phyloP scores from a whole-genome alignment of 345 rosid species.

The Eucalyptus caleyi region DNA sequence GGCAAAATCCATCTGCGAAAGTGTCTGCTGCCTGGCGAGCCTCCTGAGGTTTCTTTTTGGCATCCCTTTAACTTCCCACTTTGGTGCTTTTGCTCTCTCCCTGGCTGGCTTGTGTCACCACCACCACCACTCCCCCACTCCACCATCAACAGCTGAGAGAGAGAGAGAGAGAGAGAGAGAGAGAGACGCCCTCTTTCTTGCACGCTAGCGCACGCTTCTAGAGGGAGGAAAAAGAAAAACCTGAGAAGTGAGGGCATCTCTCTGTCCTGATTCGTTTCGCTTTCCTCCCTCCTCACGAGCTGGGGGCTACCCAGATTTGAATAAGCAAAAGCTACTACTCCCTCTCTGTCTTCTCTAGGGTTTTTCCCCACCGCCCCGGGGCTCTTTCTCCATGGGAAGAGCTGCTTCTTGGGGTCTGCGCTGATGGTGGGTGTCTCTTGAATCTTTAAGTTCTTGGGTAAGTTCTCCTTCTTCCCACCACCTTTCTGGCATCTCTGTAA shows the following conservation, averaged over 20 bases:
- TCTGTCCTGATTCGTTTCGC: background rate
- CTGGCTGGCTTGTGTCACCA: background rate
- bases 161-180: background rate
- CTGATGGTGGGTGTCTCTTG: background rate
- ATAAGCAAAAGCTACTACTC: background rate
- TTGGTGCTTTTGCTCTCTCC: constrained; percentile 2
- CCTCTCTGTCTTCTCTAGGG: background rate
- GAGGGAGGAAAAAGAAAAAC: background rate
- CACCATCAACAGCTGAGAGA: background rate
- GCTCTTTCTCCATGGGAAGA: background rate
- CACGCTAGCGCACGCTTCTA: background rate
- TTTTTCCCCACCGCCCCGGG: background rate
- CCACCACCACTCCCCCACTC: background rate
- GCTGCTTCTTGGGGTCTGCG: background rate
- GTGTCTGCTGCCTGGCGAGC: background rate
- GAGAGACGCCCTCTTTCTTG: background rate
- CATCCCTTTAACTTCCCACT: background rate
- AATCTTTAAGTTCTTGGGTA: background rate
- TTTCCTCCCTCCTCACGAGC: background rate
- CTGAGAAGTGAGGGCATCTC: background rate
- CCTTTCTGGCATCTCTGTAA: background rate
- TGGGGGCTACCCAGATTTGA: background rate
- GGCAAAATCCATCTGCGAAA: background rate
- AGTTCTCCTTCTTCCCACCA: background rate
- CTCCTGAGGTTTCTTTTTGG: background rate